Percentiles rank a stretch among this genome's conserved stretches.
Conservation (phyloP, 352 stramenopile genomes). For the Globisporangium mamillatum region DNA sequence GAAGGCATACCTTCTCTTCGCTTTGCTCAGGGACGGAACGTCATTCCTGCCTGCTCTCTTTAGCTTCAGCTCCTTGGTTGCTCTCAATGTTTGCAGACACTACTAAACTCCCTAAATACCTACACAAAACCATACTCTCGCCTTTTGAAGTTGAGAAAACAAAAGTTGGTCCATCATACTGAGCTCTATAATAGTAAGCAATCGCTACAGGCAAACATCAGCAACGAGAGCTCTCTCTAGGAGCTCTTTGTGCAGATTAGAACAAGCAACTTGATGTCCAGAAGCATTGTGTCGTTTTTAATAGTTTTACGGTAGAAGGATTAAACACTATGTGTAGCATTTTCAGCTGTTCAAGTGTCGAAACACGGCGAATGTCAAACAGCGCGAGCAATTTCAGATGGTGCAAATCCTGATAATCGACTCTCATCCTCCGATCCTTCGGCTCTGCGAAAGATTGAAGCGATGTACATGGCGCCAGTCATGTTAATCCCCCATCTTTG, state of each 20-base stretch:
- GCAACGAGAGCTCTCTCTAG: too few relatives aligned
- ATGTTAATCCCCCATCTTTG: not conserved
- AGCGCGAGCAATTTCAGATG: not conserved
- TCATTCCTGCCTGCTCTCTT: not conserved
- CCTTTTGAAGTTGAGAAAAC: not conserved
- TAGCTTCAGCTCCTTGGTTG: not conserved
- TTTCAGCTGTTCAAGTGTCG: not conserved
- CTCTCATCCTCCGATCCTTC: not conserved
- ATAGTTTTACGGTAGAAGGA: not conserved
- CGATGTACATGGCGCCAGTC: not conserved
- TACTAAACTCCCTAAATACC: not conserved
- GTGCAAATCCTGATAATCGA: conserved; percentile 1
- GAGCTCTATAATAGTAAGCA: not conserved
- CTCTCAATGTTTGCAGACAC: not conserved
- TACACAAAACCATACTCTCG: not conserved
- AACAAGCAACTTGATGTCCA: not conserved
- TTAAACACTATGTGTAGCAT: not conserved
- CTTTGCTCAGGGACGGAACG: not conserved
- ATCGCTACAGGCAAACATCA: not conserved
- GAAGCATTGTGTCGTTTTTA: not conserved
- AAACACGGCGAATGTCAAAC: not conserved
- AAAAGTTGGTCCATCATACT: not conserved
- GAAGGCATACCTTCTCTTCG: not conserved
- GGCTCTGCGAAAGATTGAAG: not conserved
- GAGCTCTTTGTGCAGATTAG: too few relatives aligned